Evolutionary conservation across 2,329 filamentous ascomycete genomes (phyloP).

Genomic region (Exutisphaerella laricina): DNA sequence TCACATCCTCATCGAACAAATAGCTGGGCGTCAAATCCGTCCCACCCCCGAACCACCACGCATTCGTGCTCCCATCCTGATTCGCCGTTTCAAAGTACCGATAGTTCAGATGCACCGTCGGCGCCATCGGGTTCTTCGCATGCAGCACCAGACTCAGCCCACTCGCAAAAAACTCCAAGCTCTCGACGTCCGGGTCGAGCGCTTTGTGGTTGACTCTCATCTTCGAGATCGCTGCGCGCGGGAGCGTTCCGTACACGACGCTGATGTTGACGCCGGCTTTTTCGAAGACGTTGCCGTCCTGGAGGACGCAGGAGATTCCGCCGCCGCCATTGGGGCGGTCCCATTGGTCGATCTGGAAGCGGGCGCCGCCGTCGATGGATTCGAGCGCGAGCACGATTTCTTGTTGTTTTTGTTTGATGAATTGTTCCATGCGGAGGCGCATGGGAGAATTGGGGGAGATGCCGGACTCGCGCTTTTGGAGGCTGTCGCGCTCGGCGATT

Average conservation of each 20-base stretch:
- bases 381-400: conserved; percentile 80
- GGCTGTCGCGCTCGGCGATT: conserved; percentile 78
- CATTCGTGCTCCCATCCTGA: conserved; percentile 70
- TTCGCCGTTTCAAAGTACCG: conserved; percentile 96
- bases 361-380: conserved; percentile 74
- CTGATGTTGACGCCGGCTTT: conserved; percentile 95
- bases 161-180: conserved; percentile 89
- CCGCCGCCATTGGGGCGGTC: conserved; percentile 80
- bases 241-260: conserved; percentile 87
- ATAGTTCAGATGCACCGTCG: conserved; percentile 97
- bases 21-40: conserved; percentile 91
- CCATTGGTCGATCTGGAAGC: conserved; percentile 84
- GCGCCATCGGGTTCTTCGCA: conserved; percentile 91
- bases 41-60: conserved; percentile 98
- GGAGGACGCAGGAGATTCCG: conserved; percentile 88
- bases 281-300: conserved; percentile 95
- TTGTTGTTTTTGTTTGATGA: conserved; percentile 89
- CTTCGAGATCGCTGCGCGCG: conserved; percentile 78
- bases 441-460: conserved; percentile 79
- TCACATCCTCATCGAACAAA: conserved; percentile 92
- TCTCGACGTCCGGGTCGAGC: conserved; percentile 70
- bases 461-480: conserved; percentile 70
- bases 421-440: conserved; percentile 94
- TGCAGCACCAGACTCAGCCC: conserved; percentile 91
- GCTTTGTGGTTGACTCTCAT: conserved; percentile 96